phyloP scores from a whole-genome alignment of 179 eudicot genomes.

The Patellifolia procumbens region DNA sequence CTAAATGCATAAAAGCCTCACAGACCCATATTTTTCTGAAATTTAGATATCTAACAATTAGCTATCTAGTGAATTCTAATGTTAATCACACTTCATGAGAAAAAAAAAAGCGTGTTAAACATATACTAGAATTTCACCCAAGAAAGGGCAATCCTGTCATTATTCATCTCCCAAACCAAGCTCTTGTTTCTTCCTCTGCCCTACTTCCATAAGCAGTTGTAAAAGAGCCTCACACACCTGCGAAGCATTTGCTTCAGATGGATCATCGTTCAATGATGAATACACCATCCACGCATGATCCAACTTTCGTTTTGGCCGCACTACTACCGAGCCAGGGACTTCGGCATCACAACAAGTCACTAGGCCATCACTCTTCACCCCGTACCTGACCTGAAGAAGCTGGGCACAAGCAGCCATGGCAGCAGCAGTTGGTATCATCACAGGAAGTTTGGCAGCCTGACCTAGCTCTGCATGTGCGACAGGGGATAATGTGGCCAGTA shows the following conservation, averaged over 20 bases:
- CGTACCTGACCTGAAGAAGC: slow-evolving; percentile 73
- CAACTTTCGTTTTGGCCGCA: slow-evolving; percentile 68
- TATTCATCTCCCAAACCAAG: slow-evolving; percentile 43
- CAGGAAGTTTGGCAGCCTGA: slow-evolving; percentile 50
- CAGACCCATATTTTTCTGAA: too few relatives aligned
- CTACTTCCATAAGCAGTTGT: slow-evolving; percentile 73
- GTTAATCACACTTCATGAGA: not conserved
- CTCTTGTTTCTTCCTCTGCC: slow-evolving; percentile 47
- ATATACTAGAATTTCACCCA: not conserved
- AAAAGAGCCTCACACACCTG: slow-evolving; percentile 92
- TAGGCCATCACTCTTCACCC: slow-evolving; percentile 94
- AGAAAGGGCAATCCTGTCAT: not conserved
- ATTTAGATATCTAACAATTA: too few relatives aligned
- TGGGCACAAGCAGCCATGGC: slow-evolving; percentile 93
- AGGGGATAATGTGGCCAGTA: slow-evolving; percentile 74
- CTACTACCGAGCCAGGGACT: slow-evolving; percentile 94
- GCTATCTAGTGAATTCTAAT: too few relatives aligned
- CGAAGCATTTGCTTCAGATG: slow-evolving; percentile 70
- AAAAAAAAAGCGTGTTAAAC: not conserved
- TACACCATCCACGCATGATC: slow-evolving; percentile 99
- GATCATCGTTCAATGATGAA: slow-evolving; percentile 69
- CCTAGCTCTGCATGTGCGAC: slow-evolving; percentile 85
- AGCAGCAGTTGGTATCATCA: slow-evolving; percentile 81
- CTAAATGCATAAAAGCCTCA: too few relatives aligned
- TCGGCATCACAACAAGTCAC: slow-evolving; percentile 95